Evolutionary conservation across 2,329 filamentous ascomycete species (phyloP).

Genomic region (Aspergillus jensenii): DNA sequence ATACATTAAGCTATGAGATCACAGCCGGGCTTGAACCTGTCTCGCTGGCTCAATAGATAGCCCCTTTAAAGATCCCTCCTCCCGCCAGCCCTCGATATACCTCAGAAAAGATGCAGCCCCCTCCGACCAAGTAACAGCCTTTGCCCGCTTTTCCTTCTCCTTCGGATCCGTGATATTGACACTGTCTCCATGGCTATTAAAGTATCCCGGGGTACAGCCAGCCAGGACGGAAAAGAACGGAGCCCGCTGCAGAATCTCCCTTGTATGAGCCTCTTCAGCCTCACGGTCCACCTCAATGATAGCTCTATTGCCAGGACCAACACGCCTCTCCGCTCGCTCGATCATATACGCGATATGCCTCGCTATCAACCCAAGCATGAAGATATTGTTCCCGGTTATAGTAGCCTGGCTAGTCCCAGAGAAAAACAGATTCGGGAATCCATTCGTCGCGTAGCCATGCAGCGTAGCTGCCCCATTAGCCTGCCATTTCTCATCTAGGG

Average conservation of each 20-base stretch:
- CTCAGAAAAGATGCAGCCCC: background rate
- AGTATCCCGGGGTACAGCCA: background rate
- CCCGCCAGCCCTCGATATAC: background rate
- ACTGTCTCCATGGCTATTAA: background rate
- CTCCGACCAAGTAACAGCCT: background rate
- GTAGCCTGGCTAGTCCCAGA: background rate
- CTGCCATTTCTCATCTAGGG: background rate
- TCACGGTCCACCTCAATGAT: background rate
- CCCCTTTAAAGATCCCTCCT: background rate
- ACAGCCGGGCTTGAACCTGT: no score
- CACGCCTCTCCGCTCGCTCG: background rate
- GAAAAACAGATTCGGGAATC: slow-evolving; percentile 1
- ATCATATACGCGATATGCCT: background rate
- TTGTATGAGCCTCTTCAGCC: background rate
- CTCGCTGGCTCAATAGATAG: background rate
- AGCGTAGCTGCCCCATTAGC: background rate
- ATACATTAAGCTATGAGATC: no score
- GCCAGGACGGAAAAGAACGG: background rate
- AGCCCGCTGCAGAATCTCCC: background rate
- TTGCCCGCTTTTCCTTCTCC: background rate
- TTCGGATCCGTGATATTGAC: background rate
- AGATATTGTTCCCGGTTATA: background rate
- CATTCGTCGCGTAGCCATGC: background rate
- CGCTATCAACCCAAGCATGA: background rate
- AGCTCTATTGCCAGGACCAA: background rate